Evolutionary conservation across 2,329 filamentous ascomycete genomes (phyloP).

Genomic region (Elsinoe perseae): DNA sequence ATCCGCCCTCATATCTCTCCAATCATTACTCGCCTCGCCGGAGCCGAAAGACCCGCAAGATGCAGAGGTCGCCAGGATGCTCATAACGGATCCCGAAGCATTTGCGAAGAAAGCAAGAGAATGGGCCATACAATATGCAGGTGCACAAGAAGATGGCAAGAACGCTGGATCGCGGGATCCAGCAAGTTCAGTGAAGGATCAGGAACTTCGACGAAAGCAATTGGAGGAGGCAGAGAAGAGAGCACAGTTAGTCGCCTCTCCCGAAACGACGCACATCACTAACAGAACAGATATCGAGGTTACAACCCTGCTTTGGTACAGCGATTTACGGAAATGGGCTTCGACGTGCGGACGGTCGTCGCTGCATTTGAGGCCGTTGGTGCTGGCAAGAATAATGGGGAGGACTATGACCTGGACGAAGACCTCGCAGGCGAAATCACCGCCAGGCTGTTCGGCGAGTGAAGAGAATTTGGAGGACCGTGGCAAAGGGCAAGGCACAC

Average conservation of each 20-base stretch:
- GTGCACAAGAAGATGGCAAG: slow-evolving; percentile 58
- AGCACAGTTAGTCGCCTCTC: slow-evolving; percentile 43
- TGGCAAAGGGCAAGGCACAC: too few relatives aligned
- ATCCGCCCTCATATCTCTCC: slow-evolving; percentile 83
- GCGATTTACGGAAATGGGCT: slow-evolving; percentile 84
- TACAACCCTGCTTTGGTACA: slow-evolving; percentile 80
- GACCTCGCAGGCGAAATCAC: slow-evolving; percentile 88
- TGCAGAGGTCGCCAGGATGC: slow-evolving; percentile 86
- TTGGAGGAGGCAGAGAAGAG: slow-evolving; percentile 50
- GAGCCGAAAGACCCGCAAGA: slow-evolving; percentile 97
- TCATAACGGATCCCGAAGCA: slow-evolving; percentile 67
- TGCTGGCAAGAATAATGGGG: slow-evolving; percentile 68
- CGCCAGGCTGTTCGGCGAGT: slow-evolving; percentile 70
- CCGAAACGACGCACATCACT: slow-evolving; percentile 21
- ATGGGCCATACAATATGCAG: slow-evolving; percentile 80
- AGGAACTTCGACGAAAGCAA: slow-evolving; percentile 46
- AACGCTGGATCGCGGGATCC: slow-evolving; percentile 33
- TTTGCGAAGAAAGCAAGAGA: slow-evolving; percentile 79
- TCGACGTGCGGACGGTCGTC: slow-evolving; percentile 78
- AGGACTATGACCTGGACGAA: slow-evolving; percentile 80
- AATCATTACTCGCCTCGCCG: slow-evolving; percentile 84
- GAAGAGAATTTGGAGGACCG: too few relatives aligned
- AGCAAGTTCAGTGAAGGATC: slow-evolving; percentile 20
- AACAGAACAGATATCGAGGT: slow-evolving; percentile 61
- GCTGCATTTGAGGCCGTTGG: slow-evolving; percentile 73